These are phyloP conservation scores for Fusarium annulatum DNA, from an alignment of 2,329 filamentous ascomycete species.

Conservation along the genomic window DNA sequence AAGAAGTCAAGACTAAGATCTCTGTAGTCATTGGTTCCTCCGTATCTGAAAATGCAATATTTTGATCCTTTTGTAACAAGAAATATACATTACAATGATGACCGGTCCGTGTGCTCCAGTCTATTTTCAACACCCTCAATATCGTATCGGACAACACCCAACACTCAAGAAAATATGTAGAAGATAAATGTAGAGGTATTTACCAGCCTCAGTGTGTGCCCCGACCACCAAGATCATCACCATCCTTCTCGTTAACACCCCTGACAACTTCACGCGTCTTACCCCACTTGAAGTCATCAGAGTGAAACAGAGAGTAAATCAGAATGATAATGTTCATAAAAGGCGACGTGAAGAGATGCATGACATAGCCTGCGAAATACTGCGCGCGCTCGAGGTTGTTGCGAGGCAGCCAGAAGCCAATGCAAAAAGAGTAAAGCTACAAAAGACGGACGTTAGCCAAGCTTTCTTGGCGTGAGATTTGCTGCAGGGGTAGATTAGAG, in stretches of 20 bases:
- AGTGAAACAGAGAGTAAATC: conserved; percentile 55
- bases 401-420: conserved; percentile 56
- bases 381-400: conserved; percentile 53
- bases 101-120: conserved; percentile 13
- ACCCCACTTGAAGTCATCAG: conserved; percentile 60
- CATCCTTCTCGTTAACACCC: conserved; percentile 43
- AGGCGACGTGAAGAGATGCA: conserved; percentile 53
- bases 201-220: conserved; percentile 35
- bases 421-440: conserved; percentile 56
- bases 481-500: neutral
- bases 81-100: conserved; percentile 26
- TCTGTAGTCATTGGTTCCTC: neutral
- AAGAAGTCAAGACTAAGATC: neutral
- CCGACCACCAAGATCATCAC: conserved; percentile 40
- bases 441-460: conserved; percentile 19
- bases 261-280: conserved; percentile 56
- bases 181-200: neutral
- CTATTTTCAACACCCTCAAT: neutral
- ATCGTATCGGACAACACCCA: neutral
- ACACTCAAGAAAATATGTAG: neutral
- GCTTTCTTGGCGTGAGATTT: conserved; percentile 6
- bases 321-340: conserved; percentile 58
- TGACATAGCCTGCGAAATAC: conserved; percentile 53
- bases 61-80: neutral
- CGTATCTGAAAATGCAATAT: neutral